Base-by-base conservation (phyloP, 805 yeast genomes). In the Wickerhamiella sorbophila region DNA sequence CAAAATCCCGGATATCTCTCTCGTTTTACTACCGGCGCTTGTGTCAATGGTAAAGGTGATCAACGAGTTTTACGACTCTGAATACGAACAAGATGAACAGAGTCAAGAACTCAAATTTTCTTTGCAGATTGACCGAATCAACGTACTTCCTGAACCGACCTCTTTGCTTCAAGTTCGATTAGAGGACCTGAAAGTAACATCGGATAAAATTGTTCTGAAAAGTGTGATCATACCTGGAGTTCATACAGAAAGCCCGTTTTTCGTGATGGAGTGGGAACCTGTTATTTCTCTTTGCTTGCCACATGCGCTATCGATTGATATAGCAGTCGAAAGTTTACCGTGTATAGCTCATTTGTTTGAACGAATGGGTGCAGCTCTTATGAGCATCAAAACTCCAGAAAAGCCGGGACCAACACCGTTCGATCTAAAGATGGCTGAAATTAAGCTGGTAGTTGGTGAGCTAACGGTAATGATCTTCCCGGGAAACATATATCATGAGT, bases 391-490 rank as follows among this genome's bases (percentile, higher is more conserved):
- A 3, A 31, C 50, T 2, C 53, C 54, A 1, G 41, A 44, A 3
- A 40, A 48, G 3, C 35, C 46, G 3, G 41, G 38, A n/a, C 49
- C 50, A 1, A 39, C 53, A 2, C 42, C 24, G 3, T 18, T 53
- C 8, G 17, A n/a, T 8, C 20, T 52, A 4, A 20, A 31, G 1
- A 41, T 53, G 6, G 50, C 53, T 3, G 57, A 53, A 9, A 36
- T 50, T 2, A 39, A 45, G 15, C 19, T 53, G 1, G 43, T 35
- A 3, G 15, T 52, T 2, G 53, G 50, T 3, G 40, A 31, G 3
- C 26, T 52, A n/a, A 47, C 45, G 1, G 16, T 50, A 10, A 40
- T 45, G 10, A 16, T 50, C 1, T 42, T 53, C 31, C 50, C 55
- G 1, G 45, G 44, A 5, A 21, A 38, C 5, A 22, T 46, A 6